Conservation (phyloP, 2,329 filamentous ascomycete genomes). For the Aspergillus amoenus region DNA sequence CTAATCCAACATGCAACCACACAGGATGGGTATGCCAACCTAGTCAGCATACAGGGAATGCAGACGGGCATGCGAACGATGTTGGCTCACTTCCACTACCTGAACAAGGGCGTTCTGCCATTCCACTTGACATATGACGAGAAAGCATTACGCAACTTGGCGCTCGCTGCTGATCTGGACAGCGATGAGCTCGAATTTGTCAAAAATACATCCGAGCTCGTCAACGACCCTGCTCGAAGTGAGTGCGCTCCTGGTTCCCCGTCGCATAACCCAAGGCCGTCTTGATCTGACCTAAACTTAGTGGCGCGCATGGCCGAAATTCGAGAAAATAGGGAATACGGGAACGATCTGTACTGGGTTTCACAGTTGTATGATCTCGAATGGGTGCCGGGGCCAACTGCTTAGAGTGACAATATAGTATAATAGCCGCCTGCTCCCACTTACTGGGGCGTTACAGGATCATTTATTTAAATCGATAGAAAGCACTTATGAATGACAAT, state of each 20-base stretch:
- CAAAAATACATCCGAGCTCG: slow-evolving; percentile 4
- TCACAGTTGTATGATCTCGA: slow-evolving; percentile 13
- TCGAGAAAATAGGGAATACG: neutral
- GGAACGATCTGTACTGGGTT: slow-evolving; percentile 11
- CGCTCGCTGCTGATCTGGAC: slow-evolving; percentile 5
- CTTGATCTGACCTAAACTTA: neutral
- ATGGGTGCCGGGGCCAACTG: slow-evolving; percentile 10
- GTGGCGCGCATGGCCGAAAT: slow-evolving; percentile 3
- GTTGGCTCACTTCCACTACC: slow-evolving; percentile 14
- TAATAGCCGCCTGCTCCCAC: neutral
- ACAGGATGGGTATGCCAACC: slow-evolving; percentile 11
- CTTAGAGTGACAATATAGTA: slow-evolving; percentile 3
- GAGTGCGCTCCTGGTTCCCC: neutral
- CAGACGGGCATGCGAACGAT: slow-evolving; percentile 10
- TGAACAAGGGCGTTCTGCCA: slow-evolving; percentile 12
- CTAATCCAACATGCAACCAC: neutral
- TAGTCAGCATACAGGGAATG: slow-evolving; percentile 9
- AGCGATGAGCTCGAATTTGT: slow-evolving; percentile 5
- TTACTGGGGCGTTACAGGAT: neutral
- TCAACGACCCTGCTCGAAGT: slow-evolving; percentile 9
- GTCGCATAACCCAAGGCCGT: neutral
- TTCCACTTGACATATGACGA: slow-evolving; percentile 14
- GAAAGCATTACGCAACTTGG: slow-evolving; percentile 6
- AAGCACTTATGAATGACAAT: slow-evolving; percentile 1
- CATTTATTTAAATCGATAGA: slow-evolving; percentile 4